A percentile compares a stretch with the other conserved stretches of the same genome.
phyloP scores from a whole-genome alignment of 1,139 yeast genomes.

The Candida buenavistaensis region DNA sequence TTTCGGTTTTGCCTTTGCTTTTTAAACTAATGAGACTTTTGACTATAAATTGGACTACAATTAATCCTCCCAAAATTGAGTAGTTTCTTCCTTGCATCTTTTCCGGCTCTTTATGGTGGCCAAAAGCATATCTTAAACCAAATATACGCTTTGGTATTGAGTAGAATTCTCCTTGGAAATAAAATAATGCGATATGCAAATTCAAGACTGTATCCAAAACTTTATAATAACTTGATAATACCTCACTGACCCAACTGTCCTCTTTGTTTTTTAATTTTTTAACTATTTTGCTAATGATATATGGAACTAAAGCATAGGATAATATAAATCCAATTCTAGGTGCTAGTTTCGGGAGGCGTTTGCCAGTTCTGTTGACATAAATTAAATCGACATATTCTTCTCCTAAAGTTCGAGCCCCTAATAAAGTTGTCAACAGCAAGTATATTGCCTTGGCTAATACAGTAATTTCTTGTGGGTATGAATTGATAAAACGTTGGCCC shows the following conservation, averaged over 20 bases:
- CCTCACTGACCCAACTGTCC: slow-evolving; percentile 9
- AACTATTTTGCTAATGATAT: slow-evolving; percentile 37
- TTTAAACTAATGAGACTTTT: slow-evolving; percentile 40
- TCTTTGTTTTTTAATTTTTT: slow-evolving; percentile 24
- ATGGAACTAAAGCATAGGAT: slow-evolving; percentile 60
- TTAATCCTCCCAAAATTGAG: slow-evolving; percentile 72
- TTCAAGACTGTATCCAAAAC: slow-evolving; percentile 56
- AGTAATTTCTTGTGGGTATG: slow-evolving; percentile 63
- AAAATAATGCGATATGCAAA: slow-evolving; percentile 77
- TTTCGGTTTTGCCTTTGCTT: slow-evolving; percentile 24
- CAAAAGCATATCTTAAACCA: slow-evolving; percentile 78
- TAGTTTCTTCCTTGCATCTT: slow-evolving; percentile 60
- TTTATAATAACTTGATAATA: slow-evolving; percentile 38
- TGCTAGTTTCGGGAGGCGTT: slow-evolving; percentile 45
- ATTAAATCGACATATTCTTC: slow-evolving; percentile 90
- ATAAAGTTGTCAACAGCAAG: slow-evolving; percentile 66
- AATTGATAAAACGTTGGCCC: slow-evolving; percentile 70
- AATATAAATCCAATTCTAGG: slow-evolving; percentile 54
- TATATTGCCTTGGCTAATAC: slow-evolving; percentile 61
- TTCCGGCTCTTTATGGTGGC: slow-evolving; percentile 54
- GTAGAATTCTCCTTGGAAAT: slow-evolving; percentile 79
- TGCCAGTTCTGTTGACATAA: slow-evolving; percentile 59
- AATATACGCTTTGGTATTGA: slow-evolving; percentile 72
- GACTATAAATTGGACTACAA: slow-evolving; percentile 59
- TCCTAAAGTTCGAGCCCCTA: slow-evolving; percentile 82